Evolutionary conservation across 2,329 filamentous ascomycete species (phyloP), one percentile per base, ranked within the genome.

Genomic region (Clarireedia homoeocarpa): DNA sequence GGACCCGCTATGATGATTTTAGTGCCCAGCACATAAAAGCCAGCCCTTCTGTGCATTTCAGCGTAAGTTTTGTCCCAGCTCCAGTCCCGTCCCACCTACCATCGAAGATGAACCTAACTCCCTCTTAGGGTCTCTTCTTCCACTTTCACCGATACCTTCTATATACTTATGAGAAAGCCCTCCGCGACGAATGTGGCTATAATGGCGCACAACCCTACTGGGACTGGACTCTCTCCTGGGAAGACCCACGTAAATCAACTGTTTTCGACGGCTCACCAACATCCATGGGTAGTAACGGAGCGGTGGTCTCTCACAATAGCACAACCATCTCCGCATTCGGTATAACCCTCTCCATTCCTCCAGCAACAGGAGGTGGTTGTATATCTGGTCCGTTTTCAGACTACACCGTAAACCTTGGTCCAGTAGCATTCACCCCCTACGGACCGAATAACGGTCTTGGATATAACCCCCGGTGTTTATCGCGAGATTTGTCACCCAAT

Each of bases 341-440:
- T 1, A 51, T 53, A 4, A 49, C 64, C 2, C 61, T 64, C 38
- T 62, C 71, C 61, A 63, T 69, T 52, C 77, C 75, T 0, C 73
- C 74, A 0, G 80, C 77, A n/a, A 72, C 72, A 0, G 80, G 80
- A 14, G 80, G 80, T 40, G 80, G 80, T 2, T 83, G 79, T n/a
- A 49, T 54, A 15, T 40, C 36, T 5, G 52, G 52, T 2, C 45
- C 52, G 2, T 54, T 54, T 17, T 48, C 45, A 6, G 40, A 49
- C 7, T 48, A 48, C 34, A 42, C 10, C 2, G 34, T 63, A 3
- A 49, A 17, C 17, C 45, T 54, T 5, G 52, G 52, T 5, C 52
- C 52, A 2, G 14, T 54, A 24, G 52, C 45, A 10, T 54, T 36
- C 6, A 17, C 45, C 2, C 44, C 24, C 23, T 30, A 42, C 17